A percentile compares a stretch with the other conserved stretches of the same genome.
These are phyloP conservation scores for Asclepias syriaca DNA, from an alignment of 257 asterid genomes.

Conservation along the genomic window DNA sequence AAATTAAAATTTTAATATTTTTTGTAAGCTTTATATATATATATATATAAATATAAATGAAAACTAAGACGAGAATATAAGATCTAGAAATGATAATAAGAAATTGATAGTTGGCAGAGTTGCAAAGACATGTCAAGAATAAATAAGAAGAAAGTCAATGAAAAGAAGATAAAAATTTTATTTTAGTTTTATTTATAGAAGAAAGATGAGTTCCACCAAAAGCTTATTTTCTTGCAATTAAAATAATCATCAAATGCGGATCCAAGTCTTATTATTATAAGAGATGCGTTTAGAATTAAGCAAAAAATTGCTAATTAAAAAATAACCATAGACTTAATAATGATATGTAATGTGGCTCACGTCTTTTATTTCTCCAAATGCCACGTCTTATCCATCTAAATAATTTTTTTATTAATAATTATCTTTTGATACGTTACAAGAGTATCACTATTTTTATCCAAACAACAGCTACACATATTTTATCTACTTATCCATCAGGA, in stretches of 20 bases:
- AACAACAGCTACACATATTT: too few relatives aligned
- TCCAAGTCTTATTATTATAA: background rate
- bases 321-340: background rate
- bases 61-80: background rate
- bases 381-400: too few relatives aligned
- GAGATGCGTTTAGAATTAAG: background rate
- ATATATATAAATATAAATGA: too few relatives aligned
- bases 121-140: background rate
- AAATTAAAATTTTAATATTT: too few relatives aligned
- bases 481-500: too few relatives aligned
- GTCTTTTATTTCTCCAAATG: background rate
- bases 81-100: background rate
- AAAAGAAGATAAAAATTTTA: background rate
- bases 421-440: too few relatives aligned
- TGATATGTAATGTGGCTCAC: background rate
- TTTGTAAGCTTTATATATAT: too few relatives aligned
- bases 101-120: background rate
- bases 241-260: background rate
- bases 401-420: too few relatives aligned
- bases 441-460: too few relatives aligned
- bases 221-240: too few relatives aligned
- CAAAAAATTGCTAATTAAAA: background rate
- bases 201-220: background rate
- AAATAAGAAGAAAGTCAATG: background rate
- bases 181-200: background rate